Evolutionary conservation across 202 grass and related monocot genomes (phyloP), one percentile per base, ranked within the genome.

Genomic region (Carex arenaria): DNA sequence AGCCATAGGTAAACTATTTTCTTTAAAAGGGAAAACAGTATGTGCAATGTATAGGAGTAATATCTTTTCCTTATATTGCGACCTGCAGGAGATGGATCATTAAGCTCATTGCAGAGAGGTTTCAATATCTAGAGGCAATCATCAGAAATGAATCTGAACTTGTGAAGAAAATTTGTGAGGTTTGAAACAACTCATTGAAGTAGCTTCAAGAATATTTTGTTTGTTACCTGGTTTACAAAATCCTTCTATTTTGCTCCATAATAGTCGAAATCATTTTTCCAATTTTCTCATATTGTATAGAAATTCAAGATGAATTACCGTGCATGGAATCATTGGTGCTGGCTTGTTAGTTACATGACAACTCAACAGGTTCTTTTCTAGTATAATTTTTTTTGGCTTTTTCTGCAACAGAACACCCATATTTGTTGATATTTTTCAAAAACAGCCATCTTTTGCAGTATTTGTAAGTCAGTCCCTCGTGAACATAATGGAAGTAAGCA

Each of bases 261-360:
- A 1, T 5, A 8, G 63, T 40, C 45, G 43, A 15, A 15, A 13
- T 80, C 2, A n/a, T 64, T 51, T 69, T 65, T 43, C 61, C 38
- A 22, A 11, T 47, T 77, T 86, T 62, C 11, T 85, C 2, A 52
- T 90, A 14, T 9, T 57, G 7, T 94, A 86, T 71, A 95, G 95
- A 98, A 93, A 91, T 98, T 88, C 32, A 98, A 98, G 84, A 98
- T 98, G 95, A 98, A 98, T 88, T 98, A 95, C 76, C 95, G 92
- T 49, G 90, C 90, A 56, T 92, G 95, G 92, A 91, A 88, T 87
- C 91, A 98, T 78, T 87, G 89, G 7, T 94, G 87, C 56, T 98
- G 95, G 95, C 89, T 98, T 88, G 89, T 93, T 87, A 87, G 77
- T 86, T 89, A 85, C 86, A 93, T 98, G 95, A 92, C 84, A 86